Percentiles rank a stretch among this genome's conserved stretches.
Conservation (phyloP, 306 rosid genomes). For the Dalbergia cultrata region DNA sequence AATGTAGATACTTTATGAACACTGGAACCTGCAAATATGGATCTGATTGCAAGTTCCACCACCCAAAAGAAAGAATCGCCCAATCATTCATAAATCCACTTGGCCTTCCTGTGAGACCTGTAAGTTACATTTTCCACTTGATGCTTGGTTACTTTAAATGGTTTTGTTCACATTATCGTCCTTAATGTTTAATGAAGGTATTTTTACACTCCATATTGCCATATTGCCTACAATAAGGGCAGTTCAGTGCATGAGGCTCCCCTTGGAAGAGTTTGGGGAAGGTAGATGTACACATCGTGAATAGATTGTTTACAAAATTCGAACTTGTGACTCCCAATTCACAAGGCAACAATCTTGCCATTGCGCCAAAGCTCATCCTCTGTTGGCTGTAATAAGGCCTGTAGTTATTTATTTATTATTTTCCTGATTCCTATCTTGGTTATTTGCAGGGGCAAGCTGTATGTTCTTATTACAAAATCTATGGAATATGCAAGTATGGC, state of each 20-base stretch:
- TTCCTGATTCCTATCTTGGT: conserved; percentile 43
- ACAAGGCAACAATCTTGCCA: no score
- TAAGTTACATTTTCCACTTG: conserved; percentile 57
- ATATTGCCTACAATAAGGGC: not conserved
- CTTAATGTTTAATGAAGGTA: not conserved
- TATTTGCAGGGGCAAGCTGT: conserved; percentile 79
- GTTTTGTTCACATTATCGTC: conserved; percentile 22
- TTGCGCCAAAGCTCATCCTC: no score
- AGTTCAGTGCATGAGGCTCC: no score
- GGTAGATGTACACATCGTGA: no score
- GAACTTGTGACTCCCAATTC: no score
- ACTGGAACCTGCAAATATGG: conserved; percentile 94
- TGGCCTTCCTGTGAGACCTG: conserved; percentile 92
- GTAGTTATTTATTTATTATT: not conserved
- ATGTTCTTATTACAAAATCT: conserved; percentile 76
- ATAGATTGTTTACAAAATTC: no score
- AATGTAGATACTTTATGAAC: conserved; percentile 84
- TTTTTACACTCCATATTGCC: not conserved
- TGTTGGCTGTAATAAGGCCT: not conserved
- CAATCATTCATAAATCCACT: conserved; percentile 64
- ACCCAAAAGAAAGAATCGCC: conserved; percentile 79
- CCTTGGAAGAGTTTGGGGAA: no score
- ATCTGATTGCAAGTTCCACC: conserved; percentile 87
- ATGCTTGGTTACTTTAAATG: conserved; percentile 12
- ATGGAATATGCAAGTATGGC: conserved; percentile 92